Base-by-base conservation (phyloP, 306 rosid species). In the Castanea crenata region DNA sequence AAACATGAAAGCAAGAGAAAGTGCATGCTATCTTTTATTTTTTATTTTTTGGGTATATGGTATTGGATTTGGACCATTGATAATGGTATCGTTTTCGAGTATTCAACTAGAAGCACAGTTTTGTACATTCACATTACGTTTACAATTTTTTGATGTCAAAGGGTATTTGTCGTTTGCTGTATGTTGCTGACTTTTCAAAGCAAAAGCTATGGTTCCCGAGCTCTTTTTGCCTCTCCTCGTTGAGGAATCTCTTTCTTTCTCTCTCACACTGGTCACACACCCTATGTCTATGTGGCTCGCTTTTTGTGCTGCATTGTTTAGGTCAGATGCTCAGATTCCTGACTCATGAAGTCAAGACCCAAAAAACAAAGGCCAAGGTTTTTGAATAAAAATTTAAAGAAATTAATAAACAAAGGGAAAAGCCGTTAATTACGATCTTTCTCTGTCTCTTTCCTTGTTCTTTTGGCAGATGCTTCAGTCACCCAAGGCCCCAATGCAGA, bases 171-270 rank as follows among this genome's bases (percentile, higher is more conserved):
- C 79, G 52, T 68, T 75, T 74, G 31, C 55, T 74, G 56, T 69
- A 76, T 46, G 49, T 44, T 57, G 83, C 89, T 84, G 87, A 89
- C 89, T 86, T 85, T 59, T 63, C 64, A 83, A 74, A 77, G 80
- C 61, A 71, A 78, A 84, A 78, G 82, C 79, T 73, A 70, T 58
- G 59, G 69, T 77, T 74, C 46, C 63, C 59, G 61, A 55, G 80
- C 56, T 79, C 79, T 49, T 78, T 86, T 90, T 69, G 65, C 82
- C 70, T 85, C 70, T 85, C 97, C 97, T 94, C 89, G 99, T 91
- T 82, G 23, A 76, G 91, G 97, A 91, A 91, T 94, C 97, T 91
- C 77, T 82, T 84, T 82, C 78, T 78, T 77, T 83, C 78, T 61
- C 76, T 55, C 34, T 49, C 54, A 10, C 54, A 10, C 54, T 49